phyloP scores from a whole-genome alignment of 352 stramenopile genomes.

The Phytophthora ramorum region DNA sequence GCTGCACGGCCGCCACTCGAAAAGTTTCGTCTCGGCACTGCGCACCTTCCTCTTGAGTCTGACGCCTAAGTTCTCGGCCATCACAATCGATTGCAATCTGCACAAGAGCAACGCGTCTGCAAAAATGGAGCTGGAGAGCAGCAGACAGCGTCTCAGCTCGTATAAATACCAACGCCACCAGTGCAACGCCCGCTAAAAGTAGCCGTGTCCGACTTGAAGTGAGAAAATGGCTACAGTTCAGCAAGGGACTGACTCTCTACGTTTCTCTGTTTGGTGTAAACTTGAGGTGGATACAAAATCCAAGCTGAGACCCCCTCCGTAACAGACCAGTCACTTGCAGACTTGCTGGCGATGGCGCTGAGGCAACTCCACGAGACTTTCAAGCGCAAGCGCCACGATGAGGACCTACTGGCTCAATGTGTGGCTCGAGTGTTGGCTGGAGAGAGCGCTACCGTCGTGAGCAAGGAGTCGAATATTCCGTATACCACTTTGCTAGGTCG shows the following conservation, averaged over 20 bases:
- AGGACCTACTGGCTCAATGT: conserved; percentile 23
- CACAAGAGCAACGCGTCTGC: conserved; percentile 1
- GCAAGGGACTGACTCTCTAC: conserved; percentile 1
- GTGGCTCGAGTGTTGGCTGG: conserved; percentile 20
- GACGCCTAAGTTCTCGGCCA: conserved; percentile 26
- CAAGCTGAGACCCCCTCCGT: not conserved
- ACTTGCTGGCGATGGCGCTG: conserved; percentile 1
- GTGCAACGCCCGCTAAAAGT: conserved; percentile 15
- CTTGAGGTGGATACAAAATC: conserved; percentile 4
- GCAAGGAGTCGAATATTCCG: conserved; percentile 17
- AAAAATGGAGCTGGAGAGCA: not conserved
- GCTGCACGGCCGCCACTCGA: conserved; percentile 68
- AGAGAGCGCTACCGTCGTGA: conserved; percentile 18
- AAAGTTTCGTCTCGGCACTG: conserved; percentile 64
- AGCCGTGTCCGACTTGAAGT: conserved; percentile 14
- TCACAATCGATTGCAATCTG: conserved; percentile 8
- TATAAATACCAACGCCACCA: conserved; percentile 24
- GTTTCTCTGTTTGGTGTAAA: conserved; percentile 5
- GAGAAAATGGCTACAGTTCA: not conserved
- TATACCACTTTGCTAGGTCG: conserved; percentile 29
- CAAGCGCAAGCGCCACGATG: conserved; percentile 25
- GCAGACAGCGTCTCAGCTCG: conserved; percentile 17
- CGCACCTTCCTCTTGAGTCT: conserved; percentile 70
- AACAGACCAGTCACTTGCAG: conserved; percentile 2
- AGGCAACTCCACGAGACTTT: conserved; percentile 1